phyloP scores from a whole-genome alignment of 2,329 filamentous ascomycete genomes.

The Xylariaceae sp. region DNA sequence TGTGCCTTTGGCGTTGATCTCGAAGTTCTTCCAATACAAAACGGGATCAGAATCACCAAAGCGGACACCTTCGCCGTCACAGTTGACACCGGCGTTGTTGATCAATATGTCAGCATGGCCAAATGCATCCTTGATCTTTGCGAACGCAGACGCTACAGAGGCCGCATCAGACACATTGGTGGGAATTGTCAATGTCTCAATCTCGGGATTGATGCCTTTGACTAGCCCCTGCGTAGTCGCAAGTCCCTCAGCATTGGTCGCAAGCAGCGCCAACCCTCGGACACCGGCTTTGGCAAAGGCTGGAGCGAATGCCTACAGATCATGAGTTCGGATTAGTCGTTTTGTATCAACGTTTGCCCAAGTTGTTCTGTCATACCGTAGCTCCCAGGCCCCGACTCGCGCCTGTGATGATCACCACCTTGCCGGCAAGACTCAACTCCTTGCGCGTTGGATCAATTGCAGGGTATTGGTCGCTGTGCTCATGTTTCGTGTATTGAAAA shows the following conservation, averaged over 20 bases:
- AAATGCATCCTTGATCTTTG: slow-evolving; percentile 10
- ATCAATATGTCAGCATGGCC: slow-evolving; percentile 17
- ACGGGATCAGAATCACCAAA: slow-evolving; percentile 13
- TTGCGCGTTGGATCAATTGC: slow-evolving; percentile 31
- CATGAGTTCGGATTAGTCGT: neutral
- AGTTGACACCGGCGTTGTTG: slow-evolving; percentile 14
- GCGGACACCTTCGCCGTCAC: slow-evolving; percentile 8
- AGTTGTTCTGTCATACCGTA: slow-evolving; percentile 2
- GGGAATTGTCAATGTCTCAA: slow-evolving; percentile 9
- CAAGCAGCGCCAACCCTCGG: slow-evolving; percentile 23
- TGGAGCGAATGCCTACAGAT: slow-evolving; percentile 15
- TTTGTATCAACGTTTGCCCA: neutral
- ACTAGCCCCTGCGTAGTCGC: slow-evolving; percentile 31
- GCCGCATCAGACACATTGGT: slow-evolving; percentile 14
- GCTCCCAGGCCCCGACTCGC: slow-evolving; percentile 37
- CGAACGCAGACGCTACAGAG: slow-evolving; percentile 15
- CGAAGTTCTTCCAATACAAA: slow-evolving; percentile 17
- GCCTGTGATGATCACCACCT: slow-evolving; percentile 38
- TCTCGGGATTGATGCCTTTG: slow-evolving; percentile 22
- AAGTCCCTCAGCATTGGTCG: slow-evolving; percentile 34
- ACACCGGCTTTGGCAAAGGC: slow-evolving; percentile 19
- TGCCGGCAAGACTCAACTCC: slow-evolving; percentile 32
- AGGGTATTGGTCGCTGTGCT: slow-evolving; percentile 36
- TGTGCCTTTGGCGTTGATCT: slow-evolving; percentile 8
- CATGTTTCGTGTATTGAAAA: slow-evolving; percentile 31